phyloP scores from a whole-genome alignment of 1,139 yeast species.

The Pichia sp. region DNA sequence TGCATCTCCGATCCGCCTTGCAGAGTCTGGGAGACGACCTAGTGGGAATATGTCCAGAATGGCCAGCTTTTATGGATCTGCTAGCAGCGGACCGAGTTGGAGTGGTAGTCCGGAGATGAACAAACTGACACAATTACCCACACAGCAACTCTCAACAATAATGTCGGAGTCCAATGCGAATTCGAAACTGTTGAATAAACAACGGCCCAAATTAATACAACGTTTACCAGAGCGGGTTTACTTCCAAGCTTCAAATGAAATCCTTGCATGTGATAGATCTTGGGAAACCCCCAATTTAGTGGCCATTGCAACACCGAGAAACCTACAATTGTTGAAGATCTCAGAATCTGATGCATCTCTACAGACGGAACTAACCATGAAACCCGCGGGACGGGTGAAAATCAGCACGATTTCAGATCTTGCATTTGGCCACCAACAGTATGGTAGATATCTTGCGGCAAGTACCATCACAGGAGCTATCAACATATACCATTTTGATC shows the following conservation, averaged over 20 bases:
- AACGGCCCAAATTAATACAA: too few relatives aligned
- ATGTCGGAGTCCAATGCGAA: too few relatives aligned
- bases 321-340: constrained; percentile 42
- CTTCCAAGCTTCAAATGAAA: constrained; percentile 27
- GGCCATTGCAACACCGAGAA: constrained; percentile 54
- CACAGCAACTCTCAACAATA: too few relatives aligned
- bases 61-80: too few relatives aligned
- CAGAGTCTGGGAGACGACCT: constrained; percentile 21
- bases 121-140: too few relatives aligned
- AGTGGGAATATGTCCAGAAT: constrained; percentile 26
- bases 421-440: constrained; percentile 38
- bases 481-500: constrained; percentile 39
- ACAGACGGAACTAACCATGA: constrained; percentile 29
- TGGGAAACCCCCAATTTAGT: constrained; percentile 37
- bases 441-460: constrained; percentile 38
- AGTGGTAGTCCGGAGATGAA: too few relatives aligned
- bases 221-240: constrained; percentile 17
- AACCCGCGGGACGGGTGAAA: constrained; percentile 29
- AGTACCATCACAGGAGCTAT: constrained; percentile 46
- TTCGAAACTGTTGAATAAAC: too few relatives aligned
- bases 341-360: constrained; percentile 31
- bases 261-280: constrained; percentile 33
- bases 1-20: constrained; percentile 16
- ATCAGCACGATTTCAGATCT: constrained; percentile 43
- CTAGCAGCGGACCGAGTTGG: too few relatives aligned